Base-by-base conservation (phyloP, 306 rosid genomes). In the Cucurbita maxima region DNA sequence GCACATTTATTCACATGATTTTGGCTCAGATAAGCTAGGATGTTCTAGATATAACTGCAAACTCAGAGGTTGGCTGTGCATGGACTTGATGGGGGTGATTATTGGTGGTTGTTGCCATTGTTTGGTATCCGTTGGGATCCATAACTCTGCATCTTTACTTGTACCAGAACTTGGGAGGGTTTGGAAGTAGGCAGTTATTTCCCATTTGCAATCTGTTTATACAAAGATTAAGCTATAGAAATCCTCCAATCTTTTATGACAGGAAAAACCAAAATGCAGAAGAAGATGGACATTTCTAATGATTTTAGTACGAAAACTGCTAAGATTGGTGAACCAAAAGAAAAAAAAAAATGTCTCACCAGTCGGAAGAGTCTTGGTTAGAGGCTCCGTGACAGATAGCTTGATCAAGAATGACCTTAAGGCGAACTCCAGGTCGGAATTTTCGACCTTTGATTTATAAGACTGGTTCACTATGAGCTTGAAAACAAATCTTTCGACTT, bases 21-120 rank as follows among this genome's bases (percentile, higher is more conserved):
- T 64, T n/a, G 86, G 79, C 84, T 88, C 92, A 36, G 87, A 81
- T 55, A 77, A 77, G 81, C 81, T 61, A 64, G 95, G 96, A 78
- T 94, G 99, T 77, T 94, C 96, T 75, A 94, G 63, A 82, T 91
- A 89, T 78, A 91, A 84, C 82, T 91, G 99, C 82, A 91, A 78
- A 80, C 78, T 81, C 5, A 91, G 73, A 69, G 97, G 89, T 61
- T 89, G 88, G 8, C 86, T 75, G 78, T 79, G 84, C 86, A 85
- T 86, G 36, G 96, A 88, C 81, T 80, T 88, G 74, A 90, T 87
- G 51, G 92, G 95, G 19, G 88, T 85, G 75, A 87, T 86, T 45
- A 87, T 78, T 43, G 89, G 90, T 71, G 96, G 97, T 68, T 86
- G 91, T 43, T 85, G 87, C 99, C 99, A 89, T 71, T 83, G 99